These are phyloP conservation scores for Macrophomina phaseolina DNA, from an alignment of 2,329 filamentous ascomycete genomes.

Conservation along the genomic window DNA sequence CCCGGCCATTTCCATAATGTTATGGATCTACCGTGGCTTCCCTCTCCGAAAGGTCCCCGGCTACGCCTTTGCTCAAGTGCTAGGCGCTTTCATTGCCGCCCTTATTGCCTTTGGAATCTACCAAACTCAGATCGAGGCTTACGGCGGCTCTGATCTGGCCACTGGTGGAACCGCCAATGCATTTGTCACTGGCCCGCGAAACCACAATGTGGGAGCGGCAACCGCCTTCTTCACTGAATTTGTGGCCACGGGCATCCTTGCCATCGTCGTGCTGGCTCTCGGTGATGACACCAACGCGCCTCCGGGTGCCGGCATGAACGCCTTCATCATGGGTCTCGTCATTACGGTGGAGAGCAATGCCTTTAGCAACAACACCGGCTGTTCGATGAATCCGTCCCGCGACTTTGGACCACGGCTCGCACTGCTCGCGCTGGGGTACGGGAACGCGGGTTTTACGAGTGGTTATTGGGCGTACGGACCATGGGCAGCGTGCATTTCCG, in stretches of 20 bases:
- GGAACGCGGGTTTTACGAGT: slow-evolving; percentile 31
- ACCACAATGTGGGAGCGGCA: slow-evolving; percentile 32
- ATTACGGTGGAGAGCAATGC: slow-evolving; percentile 28
- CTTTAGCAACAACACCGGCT: slow-evolving; percentile 45
- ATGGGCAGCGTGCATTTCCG: slow-evolving; percentile 43
- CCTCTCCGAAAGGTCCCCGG: slow-evolving; percentile 35
- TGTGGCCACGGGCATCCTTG: slow-evolving; percentile 37
- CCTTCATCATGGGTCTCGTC: slow-evolving; percentile 38
- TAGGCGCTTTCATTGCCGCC: slow-evolving; percentile 43
- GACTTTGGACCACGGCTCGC: slow-evolving; percentile 46
- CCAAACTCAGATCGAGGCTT: slow-evolving; percentile 40
- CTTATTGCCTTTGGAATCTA: slow-evolving; percentile 46
- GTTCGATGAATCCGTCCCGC: slow-evolving; percentile 43
- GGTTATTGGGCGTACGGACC: slow-evolving; percentile 47
- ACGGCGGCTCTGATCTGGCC: slow-evolving; percentile 29
- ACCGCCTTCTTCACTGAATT: slow-evolving; percentile 49
- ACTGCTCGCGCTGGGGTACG: slow-evolving; percentile 41
- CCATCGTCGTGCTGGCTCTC: slow-evolving; percentile 43
- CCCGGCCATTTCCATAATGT: slow-evolving; percentile 51
- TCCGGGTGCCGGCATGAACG: slow-evolving; percentile 50
- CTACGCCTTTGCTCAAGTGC: slow-evolving; percentile 44
- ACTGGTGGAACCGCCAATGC: slow-evolving; percentile 34
- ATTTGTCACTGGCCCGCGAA: slow-evolving; percentile 38
- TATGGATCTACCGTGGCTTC: slow-evolving; percentile 45
- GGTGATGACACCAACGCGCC: slow-evolving; percentile 53